Conservation (phyloP, 1,284 basidiomycete genomes). For the Cryptococcus jaspeensis region DNA sequence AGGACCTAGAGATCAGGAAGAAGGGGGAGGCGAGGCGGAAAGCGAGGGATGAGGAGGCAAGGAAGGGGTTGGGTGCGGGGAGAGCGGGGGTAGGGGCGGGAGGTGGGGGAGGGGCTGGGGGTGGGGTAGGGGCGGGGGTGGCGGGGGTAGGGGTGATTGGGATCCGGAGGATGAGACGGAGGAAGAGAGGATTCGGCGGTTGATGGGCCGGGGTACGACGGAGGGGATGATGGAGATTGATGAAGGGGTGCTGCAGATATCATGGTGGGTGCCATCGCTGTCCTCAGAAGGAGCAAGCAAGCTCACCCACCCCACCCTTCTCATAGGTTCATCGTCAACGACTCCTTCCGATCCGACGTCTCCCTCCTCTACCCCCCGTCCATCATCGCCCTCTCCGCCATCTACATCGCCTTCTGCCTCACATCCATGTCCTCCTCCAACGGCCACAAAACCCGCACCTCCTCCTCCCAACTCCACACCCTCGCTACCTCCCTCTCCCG, state of each 20-base stretch:
- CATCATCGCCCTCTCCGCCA: slow-evolving; percentile 83
- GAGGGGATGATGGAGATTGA: slow-evolving; percentile 54
- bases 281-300: not conserved
- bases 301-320: not conserved
- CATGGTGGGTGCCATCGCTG: slow-evolving; percentile 46
- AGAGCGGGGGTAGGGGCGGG: slow-evolving; percentile 1
- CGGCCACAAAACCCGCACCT: slow-evolving; percentile 49
- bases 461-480: slow-evolving; percentile 51
- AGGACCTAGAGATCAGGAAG: slow-evolving; percentile 42
- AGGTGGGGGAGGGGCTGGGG: not conserved
- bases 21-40: slow-evolving; percentile 28
- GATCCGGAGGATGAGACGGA: slow-evolving; percentile 31
- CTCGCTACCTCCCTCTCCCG: slow-evolving; percentile 50
- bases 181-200: slow-evolving; percentile 34
- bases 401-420: slow-evolving; percentile 72
- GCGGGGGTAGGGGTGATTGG: slow-evolving; percentile 1
- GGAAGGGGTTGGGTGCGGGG: slow-evolving; percentile 14
- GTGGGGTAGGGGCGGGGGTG: slow-evolving; percentile 2
- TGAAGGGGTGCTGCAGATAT: slow-evolving; percentile 54
- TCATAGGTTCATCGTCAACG: slow-evolving; percentile 89
- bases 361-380: slow-evolving; percentile 91
- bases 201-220: slow-evolving; percentile 47
- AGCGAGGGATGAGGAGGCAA: slow-evolving; percentile 31
- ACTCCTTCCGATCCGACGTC: slow-evolving; percentile 87
- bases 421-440: slow-evolving; percentile 35